phyloP scores from a whole-genome alignment of 768 basidiomycete genomes.

The Sporobolomyces roseus region DNA sequence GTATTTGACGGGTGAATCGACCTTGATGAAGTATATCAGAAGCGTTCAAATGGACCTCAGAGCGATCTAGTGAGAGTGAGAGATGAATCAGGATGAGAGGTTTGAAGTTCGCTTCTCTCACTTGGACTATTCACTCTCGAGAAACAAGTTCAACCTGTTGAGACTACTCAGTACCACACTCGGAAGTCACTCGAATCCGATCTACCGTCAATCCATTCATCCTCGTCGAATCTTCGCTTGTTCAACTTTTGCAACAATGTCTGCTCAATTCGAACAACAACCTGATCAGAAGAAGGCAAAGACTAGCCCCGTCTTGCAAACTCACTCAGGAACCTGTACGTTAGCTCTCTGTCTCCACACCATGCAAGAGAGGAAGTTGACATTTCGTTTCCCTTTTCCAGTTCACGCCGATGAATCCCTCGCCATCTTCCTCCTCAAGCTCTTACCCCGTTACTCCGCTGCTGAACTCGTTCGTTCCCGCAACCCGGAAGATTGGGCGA shows the following conservation, averaged over 20 bases:
- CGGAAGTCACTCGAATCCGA: too few relatives aligned
- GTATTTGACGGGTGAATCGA: too few relatives aligned
- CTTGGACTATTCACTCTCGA: too few relatives aligned
- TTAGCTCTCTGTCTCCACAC: not conserved
- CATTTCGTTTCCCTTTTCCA: conserved; percentile 54
- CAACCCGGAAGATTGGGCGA: conserved; percentile 65
- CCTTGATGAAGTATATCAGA: too few relatives aligned
- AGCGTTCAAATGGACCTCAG: too few relatives aligned
- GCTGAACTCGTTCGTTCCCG: conserved; percentile 67
- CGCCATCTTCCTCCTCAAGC: conserved; percentile 80
- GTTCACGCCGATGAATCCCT: conserved; percentile 80
- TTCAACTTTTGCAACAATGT: conserved; percentile 40
- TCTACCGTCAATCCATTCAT: too few relatives aligned
- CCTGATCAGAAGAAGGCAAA: conserved; percentile 21
- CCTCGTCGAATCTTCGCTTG: too few relatives aligned
- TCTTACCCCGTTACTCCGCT: conserved; percentile 64
- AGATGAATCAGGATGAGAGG: too few relatives aligned
- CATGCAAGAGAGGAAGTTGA: not conserved
- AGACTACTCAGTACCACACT: not conserved
- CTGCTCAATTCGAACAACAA: conserved; percentile 50
- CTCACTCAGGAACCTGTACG: conserved; percentile 19
- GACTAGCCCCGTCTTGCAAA: not conserved
- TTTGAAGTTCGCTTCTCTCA: too few relatives aligned
- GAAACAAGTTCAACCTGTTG: too few relatives aligned
- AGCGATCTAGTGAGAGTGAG: too few relatives aligned